phyloP scores from a whole-genome alignment of 2,329 filamentous ascomycete genomes.

The Alternaria alternata region DNA sequence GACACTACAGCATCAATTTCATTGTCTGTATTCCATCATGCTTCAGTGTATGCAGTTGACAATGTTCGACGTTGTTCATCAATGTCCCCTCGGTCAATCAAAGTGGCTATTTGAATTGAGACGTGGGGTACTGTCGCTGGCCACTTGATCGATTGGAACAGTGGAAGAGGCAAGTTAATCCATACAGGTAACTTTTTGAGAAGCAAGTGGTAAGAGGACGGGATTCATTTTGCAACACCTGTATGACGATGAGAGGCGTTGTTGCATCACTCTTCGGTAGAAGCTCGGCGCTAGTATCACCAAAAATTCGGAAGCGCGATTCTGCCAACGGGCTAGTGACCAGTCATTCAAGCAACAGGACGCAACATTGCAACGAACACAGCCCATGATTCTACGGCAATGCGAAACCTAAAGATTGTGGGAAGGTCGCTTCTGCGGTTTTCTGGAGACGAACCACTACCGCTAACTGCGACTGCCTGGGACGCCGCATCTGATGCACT shows the following conservation, averaged over 20 bases:
- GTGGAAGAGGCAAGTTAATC: not conserved
- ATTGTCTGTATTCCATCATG: slow-evolving; percentile 37
- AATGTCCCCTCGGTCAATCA: slow-evolving; percentile 5
- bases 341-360: slow-evolving; percentile 8
- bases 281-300: slow-evolving; percentile 35
- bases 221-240: slow-evolving; percentile 4
- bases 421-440: slow-evolving; percentile 70
- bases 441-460: slow-evolving; percentile 61
- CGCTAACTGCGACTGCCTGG: slow-evolving; percentile 83
- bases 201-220: not conserved
- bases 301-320: slow-evolving; percentile 21
- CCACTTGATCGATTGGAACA: not conserved
- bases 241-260: slow-evolving; percentile 13
- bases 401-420: slow-evolving; percentile 89
- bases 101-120: not conserved
- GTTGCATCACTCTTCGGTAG: slow-evolving; percentile 26
- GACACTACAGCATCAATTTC: slow-evolving; percentile 48
- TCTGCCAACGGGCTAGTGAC: slow-evolving; percentile 2
- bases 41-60: not conserved
- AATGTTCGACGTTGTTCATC: slow-evolving; percentile 2
- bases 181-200: too few species aligned
- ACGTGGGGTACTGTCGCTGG: not conserved
- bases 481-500: slow-evolving; percentile 79
- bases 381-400: slow-evolving; percentile 51
- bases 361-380: slow-evolving; percentile 12